These are phyloP conservation scores for Westerdykella aurantiaca DNA, from an alignment of 2,329 filamentous ascomycete species.

Conservation along the genomic window DNA sequence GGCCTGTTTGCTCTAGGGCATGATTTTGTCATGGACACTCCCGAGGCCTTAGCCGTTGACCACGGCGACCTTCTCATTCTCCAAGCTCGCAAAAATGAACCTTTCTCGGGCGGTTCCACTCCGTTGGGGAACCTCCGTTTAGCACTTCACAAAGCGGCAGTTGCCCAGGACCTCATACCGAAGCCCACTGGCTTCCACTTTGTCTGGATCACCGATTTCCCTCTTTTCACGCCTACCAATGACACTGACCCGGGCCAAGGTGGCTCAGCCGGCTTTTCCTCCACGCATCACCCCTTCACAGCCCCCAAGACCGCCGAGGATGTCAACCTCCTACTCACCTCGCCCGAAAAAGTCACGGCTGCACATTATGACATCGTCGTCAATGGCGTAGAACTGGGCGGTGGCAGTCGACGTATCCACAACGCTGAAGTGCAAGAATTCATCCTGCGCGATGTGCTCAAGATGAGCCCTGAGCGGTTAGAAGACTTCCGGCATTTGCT, in stretches of 20 bases:
- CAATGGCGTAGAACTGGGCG: conserved; percentile 90
- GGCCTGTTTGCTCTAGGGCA: conserved; percentile 76
- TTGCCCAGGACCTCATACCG: conserved; percentile 56
- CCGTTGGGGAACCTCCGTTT: conserved; percentile 66
- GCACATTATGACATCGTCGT: conserved; percentile 96
- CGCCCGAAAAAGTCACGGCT: conserved; percentile 67
- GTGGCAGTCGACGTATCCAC: conserved; percentile 90
- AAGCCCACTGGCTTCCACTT: conserved; percentile 56
- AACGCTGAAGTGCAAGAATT: conserved; percentile 75
- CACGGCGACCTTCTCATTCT: conserved; percentile 72
- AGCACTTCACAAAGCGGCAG: conserved; percentile 62
- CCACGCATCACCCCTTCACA: conserved; percentile 95
- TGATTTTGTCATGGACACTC: conserved; percentile 57
- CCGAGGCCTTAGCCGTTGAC: conserved; percentile 49
- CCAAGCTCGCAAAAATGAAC: conserved; percentile 65
- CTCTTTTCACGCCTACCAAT: conserved; percentile 73
- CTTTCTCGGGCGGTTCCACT: conserved; percentile 67
- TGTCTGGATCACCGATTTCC: conserved; percentile 85
- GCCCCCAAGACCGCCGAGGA: conserved; percentile 69
- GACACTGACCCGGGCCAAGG: conserved; percentile 71
- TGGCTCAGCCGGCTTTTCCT: conserved; percentile 69
- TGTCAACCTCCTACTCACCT: conserved; percentile 64
- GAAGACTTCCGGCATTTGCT: conserved; percentile 80
- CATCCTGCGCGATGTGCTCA: conserved; percentile 74
- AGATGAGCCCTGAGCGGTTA: conserved; percentile 68